phyloP scores from a whole-genome alignment of 1,139 yeast species.

The Spencermartinsiella ligniputridi region DNA sequence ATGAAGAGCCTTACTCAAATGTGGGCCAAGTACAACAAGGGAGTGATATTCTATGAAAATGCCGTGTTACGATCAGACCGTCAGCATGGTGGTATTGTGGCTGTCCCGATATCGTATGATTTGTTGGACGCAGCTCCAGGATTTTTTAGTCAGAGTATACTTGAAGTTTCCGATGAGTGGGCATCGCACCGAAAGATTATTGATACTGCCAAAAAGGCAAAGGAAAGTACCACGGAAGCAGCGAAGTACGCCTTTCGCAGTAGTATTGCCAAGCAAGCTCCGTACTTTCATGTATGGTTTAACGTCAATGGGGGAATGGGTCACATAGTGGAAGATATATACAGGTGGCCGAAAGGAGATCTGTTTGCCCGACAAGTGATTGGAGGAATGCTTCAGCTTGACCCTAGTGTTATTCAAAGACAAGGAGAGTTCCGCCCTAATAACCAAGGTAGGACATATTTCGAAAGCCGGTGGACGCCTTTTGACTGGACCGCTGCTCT shows the following conservation, averaged over 20 bases:
- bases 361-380: slow-evolving; percentile 43
- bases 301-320: slow-evolving; percentile 45
- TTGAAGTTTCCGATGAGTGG: slow-evolving; percentile 40
- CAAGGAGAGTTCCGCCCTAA: slow-evolving; percentile 31
- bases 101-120: slow-evolving; percentile 40
- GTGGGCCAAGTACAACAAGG: slow-evolving; percentile 37
- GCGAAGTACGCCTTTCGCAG: slow-evolving; percentile 36
- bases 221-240: slow-evolving; percentile 21
- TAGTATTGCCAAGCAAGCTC: slow-evolving; percentile 44
- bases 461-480: slow-evolving; percentile 15
- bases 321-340: slow-evolving; percentile 43
- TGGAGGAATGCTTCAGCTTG: slow-evolving; percentile 42
- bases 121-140: slow-evolving; percentile 35
- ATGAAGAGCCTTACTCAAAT: slow-evolving; percentile 40
- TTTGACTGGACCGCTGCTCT: slow-evolving; percentile 14
- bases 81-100: slow-evolving; percentile 42
- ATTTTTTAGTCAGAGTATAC: slow-evolving; percentile 41
- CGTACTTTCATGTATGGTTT: slow-evolving; percentile 50
- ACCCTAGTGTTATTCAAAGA: slow-evolving; percentile 32
- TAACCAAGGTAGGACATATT: slow-evolving; percentile 23
- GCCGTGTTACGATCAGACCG: slow-evolving; percentile 32
- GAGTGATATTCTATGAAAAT: slow-evolving; percentile 44
- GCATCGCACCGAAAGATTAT: slow-evolving; percentile 37
- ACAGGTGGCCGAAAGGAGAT: slow-evolving; percentile 44
- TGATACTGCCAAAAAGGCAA: slow-evolving; percentile 32